A percentile compares a stretch with the other conserved stretches of the same genome.
phyloP scores from a whole-genome alignment of 176 grass and related monocot genomes.

The Elymus sibiricus region DNA sequence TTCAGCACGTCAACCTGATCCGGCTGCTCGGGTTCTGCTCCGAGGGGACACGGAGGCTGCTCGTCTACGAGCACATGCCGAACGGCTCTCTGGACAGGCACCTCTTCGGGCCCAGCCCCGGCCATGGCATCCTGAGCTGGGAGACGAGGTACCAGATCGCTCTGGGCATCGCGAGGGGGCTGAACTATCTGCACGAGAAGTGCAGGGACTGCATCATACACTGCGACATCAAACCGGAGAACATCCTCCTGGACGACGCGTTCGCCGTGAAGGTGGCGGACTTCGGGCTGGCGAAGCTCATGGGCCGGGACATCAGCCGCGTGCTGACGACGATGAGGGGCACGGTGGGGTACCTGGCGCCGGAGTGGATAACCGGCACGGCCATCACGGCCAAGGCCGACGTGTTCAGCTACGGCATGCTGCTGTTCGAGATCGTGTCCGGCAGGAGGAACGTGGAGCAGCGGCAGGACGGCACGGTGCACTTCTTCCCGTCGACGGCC shows the following conservation, averaged over 20 bases:
- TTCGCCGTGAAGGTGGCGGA: slow-evolving; percentile 37
- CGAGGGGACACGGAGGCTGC: slow-evolving; percentile 26
- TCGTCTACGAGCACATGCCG: slow-evolving; percentile 66
- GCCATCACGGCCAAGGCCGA: slow-evolving; percentile 47
- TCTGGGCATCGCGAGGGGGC: slow-evolving; percentile 40
- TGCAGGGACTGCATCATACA: slow-evolving; percentile 72
- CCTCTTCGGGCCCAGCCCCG: slow-evolving; percentile 2
- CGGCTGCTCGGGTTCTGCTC: slow-evolving; percentile 58
- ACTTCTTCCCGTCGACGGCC: slow-evolving; percentile 41
- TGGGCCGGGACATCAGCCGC: slow-evolving; percentile 57
- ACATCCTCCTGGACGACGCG: slow-evolving; percentile 48
- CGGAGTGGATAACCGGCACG: slow-evolving; percentile 51
- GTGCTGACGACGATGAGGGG: slow-evolving; percentile 53
- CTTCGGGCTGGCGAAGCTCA: slow-evolving; percentile 52
- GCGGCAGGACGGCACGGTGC: not conserved
- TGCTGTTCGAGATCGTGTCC: slow-evolving; percentile 48
- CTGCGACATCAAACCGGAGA: slow-evolving; percentile 75
- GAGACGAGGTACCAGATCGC: slow-evolving; percentile 47
- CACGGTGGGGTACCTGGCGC: slow-evolving; percentile 53
- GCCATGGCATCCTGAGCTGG: slow-evolving; percentile 35
- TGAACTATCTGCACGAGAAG: slow-evolving; percentile 57
- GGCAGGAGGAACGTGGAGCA: slow-evolving; percentile 36
- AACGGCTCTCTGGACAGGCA: slow-evolving; percentile 40
- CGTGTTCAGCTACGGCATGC: slow-evolving; percentile 67
- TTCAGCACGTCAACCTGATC: slow-evolving; percentile 69